Conservation (phyloP, 192 early-diverging fungal species). For the Coemansia sp. region DNA sequence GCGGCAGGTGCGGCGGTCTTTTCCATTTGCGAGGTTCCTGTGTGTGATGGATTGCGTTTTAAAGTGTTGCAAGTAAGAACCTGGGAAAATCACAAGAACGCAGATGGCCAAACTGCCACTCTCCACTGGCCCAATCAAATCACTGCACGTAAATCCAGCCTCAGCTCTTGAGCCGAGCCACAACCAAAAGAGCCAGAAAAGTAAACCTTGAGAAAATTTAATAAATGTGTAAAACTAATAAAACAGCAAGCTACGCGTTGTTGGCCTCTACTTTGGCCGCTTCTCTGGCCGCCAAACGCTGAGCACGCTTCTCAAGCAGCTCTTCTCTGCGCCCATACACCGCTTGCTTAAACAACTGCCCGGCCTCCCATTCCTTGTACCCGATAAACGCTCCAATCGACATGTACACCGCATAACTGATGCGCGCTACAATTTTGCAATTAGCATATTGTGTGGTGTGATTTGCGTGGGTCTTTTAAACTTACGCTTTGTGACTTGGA, state of each 20-base stretch:
- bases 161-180: background rate
- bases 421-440: slow-evolving; percentile 19
- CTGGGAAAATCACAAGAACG: background rate
- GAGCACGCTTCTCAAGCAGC: slow-evolving; percentile 43
- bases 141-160: background rate
- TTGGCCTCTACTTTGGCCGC: background rate
- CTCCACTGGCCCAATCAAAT: background rate
- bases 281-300: slow-evolving; percentile 21
- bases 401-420: slow-evolving; percentile 39
- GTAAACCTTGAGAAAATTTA: background rate
- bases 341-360: slow-evolving; percentile 20
- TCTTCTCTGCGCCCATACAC: slow-evolving; percentile 33
- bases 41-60: background rate
- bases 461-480: background rate
- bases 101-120: background rate
- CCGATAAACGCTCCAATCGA: slow-evolving; percentile 29
- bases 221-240: background rate
- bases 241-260: background rate
- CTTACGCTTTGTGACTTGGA: slow-evolving; percentile 34
- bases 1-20: background rate
- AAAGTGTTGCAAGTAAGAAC: background rate
- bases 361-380: slow-evolving; percentile 29
- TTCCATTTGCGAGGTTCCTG: background rate
- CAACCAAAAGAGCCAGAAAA: too few species aligned
- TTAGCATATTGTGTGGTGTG: background rate